Evolutionary conservation across 371 early-diverging fungal species (phyloP).

Genomic region (Parasitella parasitica): DNA sequence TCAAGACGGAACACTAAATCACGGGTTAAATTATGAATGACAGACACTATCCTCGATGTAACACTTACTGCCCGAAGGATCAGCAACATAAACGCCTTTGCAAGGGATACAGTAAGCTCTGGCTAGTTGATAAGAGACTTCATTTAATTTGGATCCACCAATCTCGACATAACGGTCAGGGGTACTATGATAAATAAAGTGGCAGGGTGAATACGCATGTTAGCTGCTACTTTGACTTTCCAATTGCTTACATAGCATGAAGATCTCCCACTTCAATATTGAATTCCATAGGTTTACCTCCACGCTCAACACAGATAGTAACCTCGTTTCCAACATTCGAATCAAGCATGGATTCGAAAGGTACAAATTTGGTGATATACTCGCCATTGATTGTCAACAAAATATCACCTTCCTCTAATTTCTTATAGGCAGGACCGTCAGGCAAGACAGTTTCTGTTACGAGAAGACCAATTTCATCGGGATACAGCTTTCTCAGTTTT

Average conservation of each 20-base stretch:
- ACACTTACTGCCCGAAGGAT: slow-evolving; percentile 51
- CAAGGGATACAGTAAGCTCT: slow-evolving; percentile 77
- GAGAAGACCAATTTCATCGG: slow-evolving; percentile 88
- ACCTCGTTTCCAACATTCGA: slow-evolving; percentile 70
- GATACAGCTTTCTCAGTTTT: slow-evolving; percentile 61
- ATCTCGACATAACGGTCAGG: slow-evolving; percentile 82
- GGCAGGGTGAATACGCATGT: no score
- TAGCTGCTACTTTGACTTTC: not conserved
- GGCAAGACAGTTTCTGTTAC: slow-evolving; percentile 83
- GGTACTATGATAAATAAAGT: slow-evolving; percentile 42
- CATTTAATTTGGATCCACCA: slow-evolving; percentile 86
- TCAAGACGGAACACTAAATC: slow-evolving; percentile 70
- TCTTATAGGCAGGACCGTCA: slow-evolving; percentile 74
- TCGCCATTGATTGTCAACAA: slow-evolving; percentile 76
- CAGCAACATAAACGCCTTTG: slow-evolving; percentile 85
- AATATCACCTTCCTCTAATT: slow-evolving; percentile 87
- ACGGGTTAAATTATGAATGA: no score
- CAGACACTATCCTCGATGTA: no score
- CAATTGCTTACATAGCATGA: slow-evolving; percentile 65
- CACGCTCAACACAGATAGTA: slow-evolving; percentile 67
- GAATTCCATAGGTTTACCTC: slow-evolving; percentile 68
- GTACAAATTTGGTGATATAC: slow-evolving; percentile 83
- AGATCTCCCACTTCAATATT: slow-evolving; percentile 65
- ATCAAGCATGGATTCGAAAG: slow-evolving; percentile 79
- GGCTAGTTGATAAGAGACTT: slow-evolving; percentile 88